These are phyloP conservation scores for Pilatotrama ljubarskyi DNA, from an alignment of 768 basidiomycete species.

Conservation along the genomic window DNA sequence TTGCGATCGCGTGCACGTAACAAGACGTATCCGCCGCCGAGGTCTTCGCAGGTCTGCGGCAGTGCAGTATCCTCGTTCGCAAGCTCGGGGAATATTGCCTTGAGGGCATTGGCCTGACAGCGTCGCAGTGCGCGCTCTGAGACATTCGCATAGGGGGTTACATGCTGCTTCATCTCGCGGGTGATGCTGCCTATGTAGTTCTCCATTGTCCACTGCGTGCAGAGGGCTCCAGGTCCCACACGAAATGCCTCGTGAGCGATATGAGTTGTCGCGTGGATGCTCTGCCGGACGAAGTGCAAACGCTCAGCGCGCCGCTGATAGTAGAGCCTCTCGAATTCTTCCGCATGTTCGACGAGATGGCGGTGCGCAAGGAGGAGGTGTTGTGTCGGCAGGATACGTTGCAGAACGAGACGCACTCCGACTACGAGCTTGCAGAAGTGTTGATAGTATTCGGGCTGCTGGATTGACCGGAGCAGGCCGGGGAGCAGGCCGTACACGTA, in stretches of 20 bases:
- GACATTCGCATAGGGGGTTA: conserved; percentile 30
- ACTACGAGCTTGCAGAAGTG: conserved; percentile 32
- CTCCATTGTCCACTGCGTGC: conserved; percentile 29
- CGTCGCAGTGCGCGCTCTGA: conserved; percentile 21
- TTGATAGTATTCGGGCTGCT: conserved; percentile 26
- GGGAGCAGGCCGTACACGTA: conserved; percentile 28
- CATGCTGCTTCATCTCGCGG: conserved; percentile 29
- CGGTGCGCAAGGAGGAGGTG: conserved; percentile 27
- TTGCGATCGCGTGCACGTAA: too few species aligned
- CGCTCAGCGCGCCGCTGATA: conserved; percentile 27
- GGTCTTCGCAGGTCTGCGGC: too few species aligned
- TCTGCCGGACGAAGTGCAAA: conserved; percentile 37
- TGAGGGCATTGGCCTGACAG: conserved; percentile 27
- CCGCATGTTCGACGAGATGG: conserved; percentile 27
- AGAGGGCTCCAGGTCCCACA: conserved; percentile 17
- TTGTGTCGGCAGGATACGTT: conserved; percentile 8
- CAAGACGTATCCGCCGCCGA: too few species aligned
- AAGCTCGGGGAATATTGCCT: conserved; percentile 5
- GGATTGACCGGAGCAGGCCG: conserved; percentile 27
- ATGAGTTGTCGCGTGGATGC: conserved; percentile 36
- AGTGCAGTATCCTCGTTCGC: too few species aligned
- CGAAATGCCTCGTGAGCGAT: conserved; percentile 25
- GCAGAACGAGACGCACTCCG: conserved; percentile 27
- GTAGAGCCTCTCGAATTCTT: conserved; percentile 40
- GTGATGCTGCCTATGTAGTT: conserved; percentile 28